Evolutionary conservation across 2,329 filamentous ascomycete genomes (phyloP).

Genomic region (Aureobasidium pullulans): DNA sequence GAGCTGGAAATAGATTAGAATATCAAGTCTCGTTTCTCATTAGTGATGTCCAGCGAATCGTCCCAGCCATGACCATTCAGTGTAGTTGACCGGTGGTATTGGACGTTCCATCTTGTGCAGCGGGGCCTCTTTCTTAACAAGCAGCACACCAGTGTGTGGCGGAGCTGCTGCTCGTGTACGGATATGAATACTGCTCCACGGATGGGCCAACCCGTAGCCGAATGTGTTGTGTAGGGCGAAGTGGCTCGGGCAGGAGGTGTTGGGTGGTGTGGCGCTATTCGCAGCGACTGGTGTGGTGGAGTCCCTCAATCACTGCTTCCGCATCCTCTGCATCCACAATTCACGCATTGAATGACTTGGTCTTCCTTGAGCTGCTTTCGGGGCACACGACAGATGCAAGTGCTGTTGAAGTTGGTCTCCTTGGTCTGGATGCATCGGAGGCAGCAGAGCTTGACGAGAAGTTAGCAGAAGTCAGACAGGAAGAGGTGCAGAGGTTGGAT

Average conservation of each 20-base stretch:
- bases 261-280: neutral
- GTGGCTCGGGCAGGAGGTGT: neutral
- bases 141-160: neutral
- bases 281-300: neutral
- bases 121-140: neutral
- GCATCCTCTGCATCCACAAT: conserved; percentile 88
- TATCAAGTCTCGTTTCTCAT: conserved; percentile 9
- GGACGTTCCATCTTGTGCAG: neutral
- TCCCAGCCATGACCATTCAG: neutral
- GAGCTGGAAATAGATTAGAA: neutral
- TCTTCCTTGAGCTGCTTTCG: conserved; percentile 83
- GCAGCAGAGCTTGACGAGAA: conserved; percentile 66
- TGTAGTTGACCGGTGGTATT: neutral
- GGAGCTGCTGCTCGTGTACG: neutral
- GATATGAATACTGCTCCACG: neutral
- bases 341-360: conserved; percentile 87
- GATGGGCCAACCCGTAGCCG: neutral
- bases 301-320: conserved; percentile 64
- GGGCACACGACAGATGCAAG: conserved; percentile 93
- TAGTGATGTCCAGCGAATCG: neutral
- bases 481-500: conserved; percentile 22
- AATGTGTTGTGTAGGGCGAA: neutral
- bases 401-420: conserved; percentile 97
- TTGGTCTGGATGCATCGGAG: conserved; percentile 97
- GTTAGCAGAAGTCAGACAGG: neutral